A percentile compares a stretch with the other conserved stretches of the same genome.
Conservation (phyloP, 306 rosid species). For the Urtica urens region DNA sequence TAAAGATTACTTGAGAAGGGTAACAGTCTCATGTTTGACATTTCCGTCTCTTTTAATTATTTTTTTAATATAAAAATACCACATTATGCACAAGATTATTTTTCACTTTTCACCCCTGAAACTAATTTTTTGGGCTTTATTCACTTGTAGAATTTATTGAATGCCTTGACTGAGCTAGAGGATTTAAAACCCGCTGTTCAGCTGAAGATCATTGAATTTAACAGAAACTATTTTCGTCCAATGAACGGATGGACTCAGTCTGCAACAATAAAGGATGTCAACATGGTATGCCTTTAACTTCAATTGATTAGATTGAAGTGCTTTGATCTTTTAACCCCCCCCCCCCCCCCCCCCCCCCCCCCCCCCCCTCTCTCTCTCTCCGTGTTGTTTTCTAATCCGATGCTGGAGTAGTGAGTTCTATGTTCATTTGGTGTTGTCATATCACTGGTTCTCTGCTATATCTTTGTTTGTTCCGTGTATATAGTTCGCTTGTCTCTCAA, state of each 20-base stretch:
- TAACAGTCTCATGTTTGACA: slow-evolving; percentile 13
- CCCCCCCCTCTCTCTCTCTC: too few relatives aligned
- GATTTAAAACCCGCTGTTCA: slow-evolving; percentile 69
- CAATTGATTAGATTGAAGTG: not conserved
- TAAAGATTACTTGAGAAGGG: slow-evolving; percentile 58
- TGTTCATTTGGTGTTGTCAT: too few relatives aligned
- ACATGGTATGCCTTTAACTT: slow-evolving; percentile 35
- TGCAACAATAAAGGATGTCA: slow-evolving; percentile 25
- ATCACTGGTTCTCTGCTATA: too few relatives aligned
- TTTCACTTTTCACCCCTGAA: too few relatives aligned
- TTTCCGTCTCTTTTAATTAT: not conserved
- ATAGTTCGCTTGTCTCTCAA: too few relatives aligned
- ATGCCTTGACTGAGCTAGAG: slow-evolving; percentile 73
- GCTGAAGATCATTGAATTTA: slow-evolving; percentile 56
- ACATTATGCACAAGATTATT: too few relatives aligned
- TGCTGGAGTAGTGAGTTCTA: too few relatives aligned
- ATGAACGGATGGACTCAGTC: slow-evolving; percentile 36
- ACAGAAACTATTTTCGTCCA: slow-evolving; percentile 31
- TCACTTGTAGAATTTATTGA: slow-evolving; percentile 43
- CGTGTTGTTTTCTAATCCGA: too few relatives aligned
- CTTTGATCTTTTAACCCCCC: not conserved
- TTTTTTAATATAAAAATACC: too few relatives aligned
- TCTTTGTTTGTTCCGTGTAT: slow-evolving; percentile 10
- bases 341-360: too few relatives aligned
- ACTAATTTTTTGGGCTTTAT: too few relatives aligned